Percentiles rank a stretch among this genome's conserved stretches.
Conservation (phyloP, 140 eudicot genomes). For the Cichorium intybus region DNA sequence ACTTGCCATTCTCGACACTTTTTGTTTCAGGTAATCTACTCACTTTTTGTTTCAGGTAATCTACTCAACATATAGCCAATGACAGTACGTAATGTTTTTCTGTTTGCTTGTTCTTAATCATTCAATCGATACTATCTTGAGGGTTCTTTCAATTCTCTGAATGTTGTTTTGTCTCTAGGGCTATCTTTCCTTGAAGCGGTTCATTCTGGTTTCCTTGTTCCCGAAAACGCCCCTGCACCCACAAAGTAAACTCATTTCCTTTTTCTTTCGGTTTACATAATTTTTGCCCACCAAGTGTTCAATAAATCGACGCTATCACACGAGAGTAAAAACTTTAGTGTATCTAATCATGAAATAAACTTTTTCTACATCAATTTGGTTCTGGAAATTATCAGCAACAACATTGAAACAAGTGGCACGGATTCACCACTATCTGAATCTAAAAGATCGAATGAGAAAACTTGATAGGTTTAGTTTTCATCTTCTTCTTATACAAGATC, state of each 20-base stretch:
- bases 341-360: not conserved
- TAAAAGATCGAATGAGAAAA: no score
- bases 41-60: no score
- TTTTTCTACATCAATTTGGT: no score
- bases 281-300: conserved; percentile 29
- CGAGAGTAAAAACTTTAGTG: not conserved
- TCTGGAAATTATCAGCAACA: no score
- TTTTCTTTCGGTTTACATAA: not conserved
- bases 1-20: conserved; percentile 65
- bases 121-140: not conserved
- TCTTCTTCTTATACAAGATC: conserved; percentile 55
- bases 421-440: no score
- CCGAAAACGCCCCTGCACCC: conserved; percentile 65
- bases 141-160: not conserved
- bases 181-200: conserved; percentile 83
- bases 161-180: conserved; percentile 34
- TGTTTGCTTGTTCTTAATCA: not conserved
- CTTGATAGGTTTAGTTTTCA: no score
- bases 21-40: no score
- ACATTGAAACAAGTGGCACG: no score
- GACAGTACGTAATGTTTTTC: conserved; percentile 37
- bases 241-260: conserved; percentile 43
- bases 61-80: conserved; percentile 48
- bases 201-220: conserved; percentile 59
- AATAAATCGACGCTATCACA: not conserved